phyloP scores from a whole-genome alignment of 1,139 yeast genomes.

The Pneumocystis oryctolagi region DNA sequence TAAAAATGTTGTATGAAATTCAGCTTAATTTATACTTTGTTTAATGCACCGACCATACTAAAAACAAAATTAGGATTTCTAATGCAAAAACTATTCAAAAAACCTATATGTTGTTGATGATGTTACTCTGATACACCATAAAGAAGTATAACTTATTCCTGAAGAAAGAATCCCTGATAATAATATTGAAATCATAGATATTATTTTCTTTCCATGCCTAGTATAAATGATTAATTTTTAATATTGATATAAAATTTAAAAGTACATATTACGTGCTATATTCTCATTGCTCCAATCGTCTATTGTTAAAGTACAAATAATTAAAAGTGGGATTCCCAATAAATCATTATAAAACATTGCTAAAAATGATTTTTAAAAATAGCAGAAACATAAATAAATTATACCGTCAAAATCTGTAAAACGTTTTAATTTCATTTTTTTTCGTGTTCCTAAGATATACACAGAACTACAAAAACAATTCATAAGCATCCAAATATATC shows the following conservation, averaged over 20 bases:
- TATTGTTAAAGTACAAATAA: constrained; percentile 54
- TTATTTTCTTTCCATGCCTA: constrained; percentile 40
- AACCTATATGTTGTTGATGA: constrained; percentile 79
- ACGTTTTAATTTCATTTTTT: constrained; percentile 90
- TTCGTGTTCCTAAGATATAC: constrained; percentile 87
- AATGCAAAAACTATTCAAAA: not conserved
- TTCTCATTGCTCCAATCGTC: constrained; percentile 90
- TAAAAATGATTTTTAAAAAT: not conserved
- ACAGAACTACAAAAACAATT: constrained; percentile 92
- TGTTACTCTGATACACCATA: constrained; percentile 99
- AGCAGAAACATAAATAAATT: not conserved
- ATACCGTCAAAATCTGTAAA: constrained; percentile 81
- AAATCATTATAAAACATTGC: constrained; percentile 94
- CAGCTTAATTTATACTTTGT: constrained; percentile 32
- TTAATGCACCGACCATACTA: constrained; percentile 95
- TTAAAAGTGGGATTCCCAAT: constrained; percentile 75
- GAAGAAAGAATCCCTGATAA: constrained; percentile 88
- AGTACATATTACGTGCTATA: constrained; percentile 45
- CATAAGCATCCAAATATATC: constrained; percentile 91
- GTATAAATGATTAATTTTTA: not conserved
- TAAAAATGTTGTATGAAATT: not conserved
- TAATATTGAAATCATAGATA: constrained; percentile 67
- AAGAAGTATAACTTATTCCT: constrained; percentile 95
- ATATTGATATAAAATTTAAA: not conserved
- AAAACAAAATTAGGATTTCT: not conserved